These are phyloP conservation scores for Begonia loranthoides DNA, from an alignment of 306 rosid species.

Conservation along the genomic window DNA sequence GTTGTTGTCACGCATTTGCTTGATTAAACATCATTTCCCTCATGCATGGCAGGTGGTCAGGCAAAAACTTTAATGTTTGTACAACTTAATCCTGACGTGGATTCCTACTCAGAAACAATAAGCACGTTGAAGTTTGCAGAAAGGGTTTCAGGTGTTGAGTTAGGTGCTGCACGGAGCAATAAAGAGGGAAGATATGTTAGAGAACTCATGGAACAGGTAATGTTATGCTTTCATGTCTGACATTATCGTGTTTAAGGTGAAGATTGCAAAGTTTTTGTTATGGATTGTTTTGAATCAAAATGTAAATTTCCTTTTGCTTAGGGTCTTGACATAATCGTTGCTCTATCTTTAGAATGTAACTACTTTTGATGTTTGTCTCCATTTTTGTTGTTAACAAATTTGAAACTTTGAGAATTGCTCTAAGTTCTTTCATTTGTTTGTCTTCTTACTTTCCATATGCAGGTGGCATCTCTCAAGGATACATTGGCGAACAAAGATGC, in stretches of 20 bases:
- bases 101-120: conserved; percentile 75
- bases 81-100: conserved; percentile 85
- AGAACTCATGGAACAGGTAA: conserved; percentile 95
- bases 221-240: not conserved
- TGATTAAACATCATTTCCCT: conserved; percentile 3
- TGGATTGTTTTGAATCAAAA: no score
- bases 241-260: not conserved
- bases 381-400: conserved; percentile 7
- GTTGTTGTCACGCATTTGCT: conserved; percentile 4
- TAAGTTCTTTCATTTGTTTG: no score
- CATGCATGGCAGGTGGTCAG: conserved; percentile 66
- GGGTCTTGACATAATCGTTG: no score
- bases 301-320: no score
- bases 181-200: conserved; percentile 94
- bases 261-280: not conserved
- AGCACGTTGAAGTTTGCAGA: conserved; percentile 98
- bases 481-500: conserved; percentile 55
- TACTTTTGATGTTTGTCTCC: not conserved
- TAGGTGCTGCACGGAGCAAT: conserved; percentile 95
- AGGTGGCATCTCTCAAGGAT: conserved; percentile 78
- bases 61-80: conserved; percentile 99
- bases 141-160: conserved; percentile 95
- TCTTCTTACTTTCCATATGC: conserved; percentile 7
- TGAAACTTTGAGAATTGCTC: not conserved
- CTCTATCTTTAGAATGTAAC: no score